Evolutionary conservation across 345 rosid species (phyloP).

Genomic region (rapeseed (Brassica napus)): Da-Ae NC_063452.1:51867001-51867500

Average conservation of each 20-base stretch:
- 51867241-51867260: constrained; percentile 94
- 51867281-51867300: constrained; percentile 92
- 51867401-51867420: not conserved
- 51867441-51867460: constrained; percentile 99
- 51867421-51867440: constrained; percentile 73
- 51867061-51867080: constrained; percentile 86
- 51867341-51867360: not conserved
- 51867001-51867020: constrained; percentile 86
- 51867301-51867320: constrained; percentile 94
- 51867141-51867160: constrained; percentile 39
- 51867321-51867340: constrained; percentile 49
- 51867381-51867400: not conserved
- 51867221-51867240: constrained; percentile 99
- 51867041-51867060: constrained; percentile 87
- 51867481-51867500: constrained; percentile 96
- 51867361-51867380: not conserved
- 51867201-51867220: not conserved
- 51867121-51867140: constrained; percentile 99
- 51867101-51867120: constrained; percentile 96
- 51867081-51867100: constrained; percentile 86
- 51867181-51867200: not conserved
- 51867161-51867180: not conserved
- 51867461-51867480: constrained; percentile 99
- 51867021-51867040: constrained; percentile 96
- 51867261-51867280: constrained; percentile 95